phyloP scores from a whole-genome alignment of 176 grass and related monocot genomes.

The Metroxylon sagu region DNA sequence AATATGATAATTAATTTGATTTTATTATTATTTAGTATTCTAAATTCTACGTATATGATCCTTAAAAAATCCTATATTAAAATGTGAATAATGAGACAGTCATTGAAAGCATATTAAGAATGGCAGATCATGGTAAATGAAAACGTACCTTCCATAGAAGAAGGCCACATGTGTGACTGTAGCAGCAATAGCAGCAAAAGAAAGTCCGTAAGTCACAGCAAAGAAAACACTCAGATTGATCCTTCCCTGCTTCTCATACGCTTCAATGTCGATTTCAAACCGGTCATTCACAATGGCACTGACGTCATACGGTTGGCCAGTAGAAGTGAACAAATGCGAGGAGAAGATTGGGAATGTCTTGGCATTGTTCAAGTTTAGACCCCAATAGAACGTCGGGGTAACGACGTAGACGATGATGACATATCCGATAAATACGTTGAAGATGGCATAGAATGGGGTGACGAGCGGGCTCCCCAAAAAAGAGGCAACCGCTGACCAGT shows the following conservation, averaged over 20 bases:
- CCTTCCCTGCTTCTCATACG: slow-evolving; percentile 26
- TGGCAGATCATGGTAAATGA: background rate
- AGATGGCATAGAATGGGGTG: slow-evolving; percentile 66
- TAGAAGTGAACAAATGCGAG: slow-evolving; percentile 51
- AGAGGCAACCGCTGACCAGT: slow-evolving; percentile 62
- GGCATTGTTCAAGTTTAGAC: slow-evolving; percentile 43
- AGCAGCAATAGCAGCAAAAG: slow-evolving; percentile 56
- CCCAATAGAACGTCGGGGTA: slow-evolving; percentile 51
- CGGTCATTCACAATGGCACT: slow-evolving; percentile 33
- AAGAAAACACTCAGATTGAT: slow-evolving; percentile 75
- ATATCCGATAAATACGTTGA: slow-evolving; percentile 61
- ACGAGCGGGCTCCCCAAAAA: slow-evolving; percentile 66
- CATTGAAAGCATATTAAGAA: too few relatives aligned
- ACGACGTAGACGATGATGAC: slow-evolving; percentile 38
- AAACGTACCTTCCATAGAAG: slow-evolving; percentile 42
- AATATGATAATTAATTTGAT: too few relatives aligned
- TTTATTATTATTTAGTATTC: too few relatives aligned
- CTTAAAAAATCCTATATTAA: too few relatives aligned
- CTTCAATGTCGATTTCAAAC: slow-evolving; percentile 39
- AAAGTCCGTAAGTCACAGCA: slow-evolving; percentile 48
- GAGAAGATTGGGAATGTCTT: slow-evolving; percentile 77
- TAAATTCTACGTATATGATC: too few relatives aligned
- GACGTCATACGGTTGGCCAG: slow-evolving; percentile 43
- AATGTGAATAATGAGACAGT: too few relatives aligned
- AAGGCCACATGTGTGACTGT: slow-evolving; percentile 68